A percentile compares a stretch with the other conserved stretches of the same genome.
Evolutionary conservation across 2,329 filamentous ascomycete species (phyloP).

Genomic region (Curvularia verruculosa): DNA sequence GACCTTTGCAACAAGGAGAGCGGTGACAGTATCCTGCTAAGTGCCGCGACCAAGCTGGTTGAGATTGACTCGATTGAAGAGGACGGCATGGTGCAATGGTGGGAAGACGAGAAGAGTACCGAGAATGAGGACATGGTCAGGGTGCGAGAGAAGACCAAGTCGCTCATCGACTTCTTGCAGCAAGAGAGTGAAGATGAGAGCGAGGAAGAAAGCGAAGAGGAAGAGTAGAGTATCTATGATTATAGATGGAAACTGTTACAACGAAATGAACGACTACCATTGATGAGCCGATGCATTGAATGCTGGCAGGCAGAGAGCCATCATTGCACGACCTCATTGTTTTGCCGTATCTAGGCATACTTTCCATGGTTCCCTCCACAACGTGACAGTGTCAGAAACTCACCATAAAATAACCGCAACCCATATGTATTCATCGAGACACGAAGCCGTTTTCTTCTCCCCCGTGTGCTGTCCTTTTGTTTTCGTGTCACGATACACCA

Average conservation of each 20-base stretch:
- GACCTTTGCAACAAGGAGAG: conserved; percentile 72
- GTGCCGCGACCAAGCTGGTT: conserved; percentile 83
- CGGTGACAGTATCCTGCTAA: conserved; percentile 73
- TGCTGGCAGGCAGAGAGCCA: background rate
- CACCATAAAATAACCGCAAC: background rate
- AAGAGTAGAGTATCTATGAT: conserved; percentile 30
- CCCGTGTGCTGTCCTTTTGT: background rate
- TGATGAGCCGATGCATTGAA: too few species aligned
- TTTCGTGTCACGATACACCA: background rate
- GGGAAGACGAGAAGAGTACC: conserved; percentile 73
- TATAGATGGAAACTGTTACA: background rate
- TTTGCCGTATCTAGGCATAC: background rate
- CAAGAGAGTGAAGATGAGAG: conserved; percentile 74
- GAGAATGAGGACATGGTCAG: conserved; percentile 71
- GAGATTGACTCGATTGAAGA: conserved; percentile 85
- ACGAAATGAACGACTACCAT: background rate
- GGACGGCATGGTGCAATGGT: conserved; percentile 88
- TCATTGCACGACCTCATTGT: background rate
- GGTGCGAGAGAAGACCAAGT: conserved; percentile 74
- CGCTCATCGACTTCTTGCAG: conserved; percentile 80
- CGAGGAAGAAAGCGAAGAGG: conserved; percentile 65
- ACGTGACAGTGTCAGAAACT: background rate
- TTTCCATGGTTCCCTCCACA: background rate
- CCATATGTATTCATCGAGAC: background rate
- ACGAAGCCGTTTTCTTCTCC: background rate